Evolutionary conservation across 78 protist species (phyloP), one percentile per base, ranked within the genome.

Genomic region (Dictyostelium intermedium): DNA sequence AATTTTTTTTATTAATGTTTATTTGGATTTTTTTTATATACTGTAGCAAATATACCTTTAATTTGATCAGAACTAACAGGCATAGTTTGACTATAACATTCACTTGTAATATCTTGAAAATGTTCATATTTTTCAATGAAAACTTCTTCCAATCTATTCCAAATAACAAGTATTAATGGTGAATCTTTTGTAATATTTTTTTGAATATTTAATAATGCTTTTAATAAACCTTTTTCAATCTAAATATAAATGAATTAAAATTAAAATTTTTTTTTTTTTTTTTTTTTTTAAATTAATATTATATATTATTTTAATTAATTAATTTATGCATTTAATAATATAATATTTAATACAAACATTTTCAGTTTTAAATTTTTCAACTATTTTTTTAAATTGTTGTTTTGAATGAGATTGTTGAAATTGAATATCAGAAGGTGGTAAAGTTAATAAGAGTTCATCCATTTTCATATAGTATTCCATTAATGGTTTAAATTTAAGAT

Each of bases 341-440:
- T 86, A 83, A 76, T 20, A 4, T 35, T 25, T 35, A 16, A 34
- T 25, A 78, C 39, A 37, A 78, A 87, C 93, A 89, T 89, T 89
- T 80, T 89, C 94, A 80, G 94, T 89, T 70, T 89, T 89, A n/a
- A 43, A 89, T 25, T 89, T 89, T 74, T 89, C 94, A 45, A 89
- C 94, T 3, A 89, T 89, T 76, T 89, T 89, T 47, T 89, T 89
- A 80, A 41, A 89, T 70, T 81, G 85, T 70, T 91, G 95, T 45
- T 91, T 91, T 16, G 95, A 79, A 63, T 91, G 95, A 25, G 95
- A 61, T 63, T 83, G 84, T 84, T 91, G 95, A 47, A 91, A 91
- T 84, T 91, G 95, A 78, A 91, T 91, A 61, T 91, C 95, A 8
- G 81, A 56, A 41, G 95, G 87, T 61, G 95, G 95, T 25, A 91